phyloP scores from a whole-genome alignment of 768 basidiomycete genomes.

The Tulasnella calospora region DNA sequence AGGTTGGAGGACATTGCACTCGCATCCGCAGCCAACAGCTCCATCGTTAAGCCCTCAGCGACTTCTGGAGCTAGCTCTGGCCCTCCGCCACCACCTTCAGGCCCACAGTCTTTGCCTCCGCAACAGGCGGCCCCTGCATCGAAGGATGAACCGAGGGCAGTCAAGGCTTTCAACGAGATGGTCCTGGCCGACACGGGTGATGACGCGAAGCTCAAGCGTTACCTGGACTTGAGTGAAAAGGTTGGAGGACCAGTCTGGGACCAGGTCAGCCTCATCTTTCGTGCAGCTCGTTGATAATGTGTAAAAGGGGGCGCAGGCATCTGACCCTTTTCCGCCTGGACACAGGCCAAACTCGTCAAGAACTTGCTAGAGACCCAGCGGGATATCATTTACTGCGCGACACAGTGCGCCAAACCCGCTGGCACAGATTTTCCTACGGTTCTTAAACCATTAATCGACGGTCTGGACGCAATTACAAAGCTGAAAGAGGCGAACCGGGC shows the following conservation, averaged over 20 bases:
- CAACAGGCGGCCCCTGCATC: constrained; percentile 25
- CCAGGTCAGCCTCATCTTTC: constrained; percentile 52
- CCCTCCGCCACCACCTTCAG: constrained; percentile 34
- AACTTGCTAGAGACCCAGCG: constrained; percentile 64
- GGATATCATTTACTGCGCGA: constrained; percentile 60
- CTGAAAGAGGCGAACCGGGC: constrained; percentile 67
- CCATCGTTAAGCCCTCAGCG: constrained; percentile 31
- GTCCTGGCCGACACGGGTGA: constrained; percentile 49
- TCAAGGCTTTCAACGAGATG: constrained; percentile 66
- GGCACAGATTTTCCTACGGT: constrained; percentile 52
- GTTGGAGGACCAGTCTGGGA: constrained; percentile 72
- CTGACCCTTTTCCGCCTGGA: not conserved
- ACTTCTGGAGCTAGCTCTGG: constrained; percentile 25
- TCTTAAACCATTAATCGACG: constrained; percentile 61
- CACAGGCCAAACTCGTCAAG: constrained; percentile 57
- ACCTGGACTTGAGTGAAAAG: constrained; percentile 62
- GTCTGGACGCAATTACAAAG: constrained; percentile 70
- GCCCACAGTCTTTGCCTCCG: constrained; percentile 36
- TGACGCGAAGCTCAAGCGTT: constrained; percentile 61
- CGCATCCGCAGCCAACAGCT: constrained; percentile 37
- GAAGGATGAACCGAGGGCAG: constrained; percentile 49
- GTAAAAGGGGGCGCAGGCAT: not conserved
- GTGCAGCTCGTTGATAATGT: not conserved
- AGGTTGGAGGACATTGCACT: constrained; percentile 86
- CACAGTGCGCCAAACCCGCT: constrained; percentile 72